A percentile compares a stretch with the other conserved stretches of the same genome.
phyloP scores from a whole-genome alignment of 1,284 basidiomycete genomes.

The Trametes pubescens region DNA sequence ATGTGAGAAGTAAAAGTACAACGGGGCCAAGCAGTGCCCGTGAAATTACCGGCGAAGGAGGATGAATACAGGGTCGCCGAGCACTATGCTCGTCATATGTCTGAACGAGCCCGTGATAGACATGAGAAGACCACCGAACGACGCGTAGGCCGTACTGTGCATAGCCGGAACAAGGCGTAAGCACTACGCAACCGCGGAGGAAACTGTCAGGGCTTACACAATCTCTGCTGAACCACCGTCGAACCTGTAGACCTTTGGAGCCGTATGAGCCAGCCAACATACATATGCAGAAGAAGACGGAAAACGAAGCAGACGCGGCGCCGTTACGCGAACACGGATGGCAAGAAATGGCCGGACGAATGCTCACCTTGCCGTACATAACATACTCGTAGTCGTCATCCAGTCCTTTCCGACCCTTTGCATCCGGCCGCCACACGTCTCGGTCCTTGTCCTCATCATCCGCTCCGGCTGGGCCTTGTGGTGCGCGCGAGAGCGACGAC shows the following conservation, averaged over 20 bases:
- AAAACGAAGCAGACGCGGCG: background rate
- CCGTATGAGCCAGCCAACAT: conserved; percentile 20
- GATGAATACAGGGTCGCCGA: conserved; percentile 93
- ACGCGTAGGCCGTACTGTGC: conserved; percentile 90
- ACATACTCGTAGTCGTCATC: conserved; percentile 99
- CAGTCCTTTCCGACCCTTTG: conserved; percentile 85
- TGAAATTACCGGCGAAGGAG: conserved; percentile 78
- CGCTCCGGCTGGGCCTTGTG: conserved; percentile 50
- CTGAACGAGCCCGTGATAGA: conserved; percentile 93
- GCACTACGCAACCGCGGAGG: conserved; percentile 17
- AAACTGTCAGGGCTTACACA: conserved; percentile 61
- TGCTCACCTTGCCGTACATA: conserved; percentile 94
- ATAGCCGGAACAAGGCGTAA: background rate
- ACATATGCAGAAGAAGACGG: background rate
- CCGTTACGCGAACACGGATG: background rate
- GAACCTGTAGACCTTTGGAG: conserved; percentile 90
- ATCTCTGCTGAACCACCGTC: conserved; percentile 86
- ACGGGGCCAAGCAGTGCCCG: conserved; percentile 1
- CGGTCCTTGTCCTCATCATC: conserved; percentile 75
- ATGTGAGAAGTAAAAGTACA: conserved; percentile 11
- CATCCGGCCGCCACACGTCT: conserved; percentile 89
- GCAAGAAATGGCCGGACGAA: background rate
- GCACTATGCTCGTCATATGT: conserved; percentile 91
- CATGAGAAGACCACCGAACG: conserved; percentile 97
- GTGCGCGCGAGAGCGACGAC: conserved; percentile 78